Base-by-base conservation (phyloP, 805 yeast genomes). In the Barnettozyma botsteinii region DNA sequence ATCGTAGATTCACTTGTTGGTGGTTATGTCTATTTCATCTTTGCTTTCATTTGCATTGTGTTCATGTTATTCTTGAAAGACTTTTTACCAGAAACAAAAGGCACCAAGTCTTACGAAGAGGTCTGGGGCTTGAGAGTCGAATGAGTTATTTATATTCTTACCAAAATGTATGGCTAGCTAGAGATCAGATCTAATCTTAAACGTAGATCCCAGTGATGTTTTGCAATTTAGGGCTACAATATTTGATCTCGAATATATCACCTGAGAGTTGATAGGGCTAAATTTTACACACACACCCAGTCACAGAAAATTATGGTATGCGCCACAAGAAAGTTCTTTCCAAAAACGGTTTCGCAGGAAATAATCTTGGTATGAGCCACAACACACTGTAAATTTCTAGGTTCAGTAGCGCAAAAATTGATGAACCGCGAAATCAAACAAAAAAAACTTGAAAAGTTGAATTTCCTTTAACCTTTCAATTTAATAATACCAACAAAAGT, bases 1-100 rank as follows among this genome's bases (percentile, higher is more conserved):
- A 61, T 81, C 4, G 58, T 85, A 20, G 79, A 81, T 57, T 61
- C 65, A 12, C 47, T 61, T 41, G 58, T 89, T 29, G 96, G 96
- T 9, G 88, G 96, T 0, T 77, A 74, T 34, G 87, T 84, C 22
- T 93, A 85, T 65, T 67, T 78, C 41, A 56, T 85, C 9, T 89
- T 93, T 60, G 78, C 89, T 0, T 40, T 61, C 4, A 70, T 77
- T 49, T 77, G 89, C 51, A 62, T 62, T 1, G 37, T 63, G 3
- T 75, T 81, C 49, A 69, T 66, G 23, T 42, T 61, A 11, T 79
- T 79, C 52, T 67, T 79, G 19, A 53, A 59, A 37, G 52, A 38
- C 4, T 56, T 56, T 32, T 66, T 86, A 7, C 96, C 96, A 2
- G 95, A 86, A 56, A 85, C 95, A 0, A 83, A 75, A 51, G 88